Evolutionary conservation across 371 early-diverging fungal species (phyloP).

Genomic region (Mucor irregularis): DNA sequence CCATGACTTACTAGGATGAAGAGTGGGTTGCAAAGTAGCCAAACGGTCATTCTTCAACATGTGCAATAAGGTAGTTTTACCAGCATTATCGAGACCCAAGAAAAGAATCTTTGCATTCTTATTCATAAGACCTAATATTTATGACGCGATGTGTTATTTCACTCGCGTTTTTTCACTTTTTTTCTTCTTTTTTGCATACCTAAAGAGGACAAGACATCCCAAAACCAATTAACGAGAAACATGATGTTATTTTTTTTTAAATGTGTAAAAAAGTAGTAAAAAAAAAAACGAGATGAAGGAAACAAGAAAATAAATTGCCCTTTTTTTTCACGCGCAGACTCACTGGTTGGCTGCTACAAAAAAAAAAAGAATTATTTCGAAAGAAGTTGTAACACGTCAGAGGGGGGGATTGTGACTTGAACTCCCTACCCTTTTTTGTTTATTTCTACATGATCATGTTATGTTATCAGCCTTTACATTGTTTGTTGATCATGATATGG

Average conservation of each 20-base stretch:
- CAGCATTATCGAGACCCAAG: conserved; percentile 99
- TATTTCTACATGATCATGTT: no score
- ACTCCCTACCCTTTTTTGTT: no score
- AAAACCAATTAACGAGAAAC: conserved; percentile 26
- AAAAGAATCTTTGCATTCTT: conserved; percentile 99
- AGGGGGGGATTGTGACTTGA: background rate
- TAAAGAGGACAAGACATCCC: conserved; percentile 21
- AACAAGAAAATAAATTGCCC: background rate
- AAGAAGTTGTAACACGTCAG: background rate
- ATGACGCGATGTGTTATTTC: background rate
- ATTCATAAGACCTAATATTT: conserved; percentile 84
- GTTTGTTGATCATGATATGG: no score
- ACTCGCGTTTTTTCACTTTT: background rate
- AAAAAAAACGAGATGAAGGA: background rate
- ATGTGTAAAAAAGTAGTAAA: background rate
- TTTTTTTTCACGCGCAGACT: background rate
- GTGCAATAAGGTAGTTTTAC: conserved; percentile 99
- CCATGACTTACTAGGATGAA: conserved; percentile 97
- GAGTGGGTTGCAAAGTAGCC: conserved; percentile 96
- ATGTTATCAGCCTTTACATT: no score
- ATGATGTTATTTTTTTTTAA: background rate
- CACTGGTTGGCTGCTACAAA: no score
- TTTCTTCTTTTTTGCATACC: conserved; percentile 6
- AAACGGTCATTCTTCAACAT: conserved; percentile 99
- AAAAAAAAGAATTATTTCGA: no score